These are phyloP conservation scores for Alloteropsis semialata DNA, from an alignment of 176 grass and related monocot genomes.

Conservation along the genomic window DNA sequence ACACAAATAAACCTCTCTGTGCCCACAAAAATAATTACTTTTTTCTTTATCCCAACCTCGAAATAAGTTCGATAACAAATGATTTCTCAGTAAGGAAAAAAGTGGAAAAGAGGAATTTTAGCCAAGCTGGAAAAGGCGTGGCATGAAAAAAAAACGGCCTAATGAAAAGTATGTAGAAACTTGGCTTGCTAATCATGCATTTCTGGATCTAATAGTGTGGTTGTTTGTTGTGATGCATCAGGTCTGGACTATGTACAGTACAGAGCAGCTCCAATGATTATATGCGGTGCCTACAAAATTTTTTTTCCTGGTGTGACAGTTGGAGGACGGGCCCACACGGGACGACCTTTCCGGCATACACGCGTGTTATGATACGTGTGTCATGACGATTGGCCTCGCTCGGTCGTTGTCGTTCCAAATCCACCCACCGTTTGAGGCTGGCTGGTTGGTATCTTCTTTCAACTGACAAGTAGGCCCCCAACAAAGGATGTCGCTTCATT, in stretches of 20 bases:
- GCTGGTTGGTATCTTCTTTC: too few relatives aligned
- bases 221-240: background rate
- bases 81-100: background rate
- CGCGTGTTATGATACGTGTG: background rate
- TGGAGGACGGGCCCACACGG: background rate
- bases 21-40: background rate
- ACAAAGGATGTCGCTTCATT: too few relatives aligned
- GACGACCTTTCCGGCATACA: background rate
- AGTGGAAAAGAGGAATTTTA: background rate
- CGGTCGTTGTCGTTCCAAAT: too few relatives aligned
- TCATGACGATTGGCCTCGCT: too few relatives aligned
- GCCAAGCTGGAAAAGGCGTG: background rate
- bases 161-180: background rate
- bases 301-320: background rate
- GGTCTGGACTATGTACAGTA: background rate
- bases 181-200: background rate
- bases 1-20: background rate
- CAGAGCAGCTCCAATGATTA: background rate
- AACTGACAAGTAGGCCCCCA: too few relatives aligned
- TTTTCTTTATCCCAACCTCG: background rate
- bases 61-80: background rate
- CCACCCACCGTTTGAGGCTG: too few relatives aligned
- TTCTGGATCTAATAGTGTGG: background rate
- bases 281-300: background rate
- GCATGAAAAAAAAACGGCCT: background rate